phyloP scores from a whole-genome alignment of 2,329 filamentous ascomycete genomes.

The Stemphylium vesicarium region DNA sequence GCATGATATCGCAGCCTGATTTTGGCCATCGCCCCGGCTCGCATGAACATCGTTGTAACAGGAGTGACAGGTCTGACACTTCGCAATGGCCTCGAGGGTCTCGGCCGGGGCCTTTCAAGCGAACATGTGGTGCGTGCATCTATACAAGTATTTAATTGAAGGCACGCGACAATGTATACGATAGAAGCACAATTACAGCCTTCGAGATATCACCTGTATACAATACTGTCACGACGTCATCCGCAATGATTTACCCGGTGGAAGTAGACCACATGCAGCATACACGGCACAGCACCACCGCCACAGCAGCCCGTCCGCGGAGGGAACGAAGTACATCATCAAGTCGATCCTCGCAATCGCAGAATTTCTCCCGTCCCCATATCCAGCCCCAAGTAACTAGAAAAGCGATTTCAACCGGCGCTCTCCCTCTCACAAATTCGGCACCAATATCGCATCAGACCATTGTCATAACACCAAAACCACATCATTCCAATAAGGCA shows the following conservation, averaged over 20 bases:
- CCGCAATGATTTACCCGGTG: conserved; percentile 20
- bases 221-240: conserved; percentile 2
- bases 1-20: conserved; percentile 9
- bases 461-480: conserved; percentile 4
- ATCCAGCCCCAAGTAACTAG: not conserved
- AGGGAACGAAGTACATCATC: conserved; percentile 17
- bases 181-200: not conserved
- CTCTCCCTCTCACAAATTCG: conserved; percentile 2
- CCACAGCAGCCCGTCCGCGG: conserved; percentile 6
- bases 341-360: conserved; percentile 4
- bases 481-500: not conserved
- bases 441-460: conserved; percentile 8
- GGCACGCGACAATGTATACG: not conserved
- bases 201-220: not conserved
- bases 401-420: not conserved
- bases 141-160: conserved; percentile 7
- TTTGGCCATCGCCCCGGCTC: not conserved
- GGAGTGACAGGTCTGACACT: conserved; percentile 11
- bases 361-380: conserved; percentile 18
- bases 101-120: not conserved
- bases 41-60: conserved; percentile 23
- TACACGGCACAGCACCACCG: conserved; percentile 8
- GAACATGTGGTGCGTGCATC: conserved; percentile 12
- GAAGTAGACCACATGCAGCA: conserved; percentile 9
- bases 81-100: not conserved